Percentiles rank a stretch among this genome's conserved stretches.
Evolutionary conservation across 176 grass and related monocot genomes (phyloP).

Genomic region (Carex kokanica): DNA sequence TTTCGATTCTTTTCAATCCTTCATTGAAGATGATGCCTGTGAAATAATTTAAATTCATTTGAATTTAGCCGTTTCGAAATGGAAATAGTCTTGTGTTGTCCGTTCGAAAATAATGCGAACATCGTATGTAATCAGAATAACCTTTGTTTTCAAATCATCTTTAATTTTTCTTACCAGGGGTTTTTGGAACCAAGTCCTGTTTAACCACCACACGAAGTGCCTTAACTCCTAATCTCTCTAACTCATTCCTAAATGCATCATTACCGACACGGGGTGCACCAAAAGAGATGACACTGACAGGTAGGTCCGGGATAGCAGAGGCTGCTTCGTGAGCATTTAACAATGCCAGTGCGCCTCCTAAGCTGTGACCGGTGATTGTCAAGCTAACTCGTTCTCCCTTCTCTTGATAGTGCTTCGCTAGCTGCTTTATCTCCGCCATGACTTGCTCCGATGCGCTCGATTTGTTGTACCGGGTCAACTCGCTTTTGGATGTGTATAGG

Average conservation of each 20-base stretch:
- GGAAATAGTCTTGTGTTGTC: not conserved
- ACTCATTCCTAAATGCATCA: conserved; percentile 25
- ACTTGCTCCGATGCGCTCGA: conserved; percentile 27
- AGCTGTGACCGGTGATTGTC: conserved; percentile 25
- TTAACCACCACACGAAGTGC: conserved; percentile 29
- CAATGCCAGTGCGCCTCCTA: conserved; percentile 26
- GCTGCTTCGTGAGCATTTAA: conserved; percentile 25
- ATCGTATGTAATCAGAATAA: too few relatives aligned
- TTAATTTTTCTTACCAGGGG: conserved; percentile 27
- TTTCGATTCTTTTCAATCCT: conserved; percentile 21
- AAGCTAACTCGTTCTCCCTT: conserved; percentile 9
- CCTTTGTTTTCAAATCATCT: too few relatives aligned
- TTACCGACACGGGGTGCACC: conserved; percentile 28
- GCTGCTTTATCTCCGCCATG: not conserved
- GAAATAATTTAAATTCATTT: not conserved
- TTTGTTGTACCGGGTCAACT: not conserved
- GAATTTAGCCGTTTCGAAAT: not conserved
- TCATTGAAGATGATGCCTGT: conserved; percentile 38
- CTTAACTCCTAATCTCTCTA: conserved; percentile 30
- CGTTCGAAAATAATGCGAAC: too few relatives aligned
- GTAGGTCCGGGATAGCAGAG: not conserved
- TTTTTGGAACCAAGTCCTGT: conserved; percentile 40
- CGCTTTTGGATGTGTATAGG: conserved; percentile 26
- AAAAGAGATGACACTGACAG: conserved; percentile 26
- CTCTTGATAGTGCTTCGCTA: not conserved